Percentiles rank a stretch among this genome's conserved stretches.
These are phyloP conservation scores for Pestalotiopsis sp. DNA, from an alignment of 2,329 filamentous ascomycete species.

Conservation along the genomic window DNA sequence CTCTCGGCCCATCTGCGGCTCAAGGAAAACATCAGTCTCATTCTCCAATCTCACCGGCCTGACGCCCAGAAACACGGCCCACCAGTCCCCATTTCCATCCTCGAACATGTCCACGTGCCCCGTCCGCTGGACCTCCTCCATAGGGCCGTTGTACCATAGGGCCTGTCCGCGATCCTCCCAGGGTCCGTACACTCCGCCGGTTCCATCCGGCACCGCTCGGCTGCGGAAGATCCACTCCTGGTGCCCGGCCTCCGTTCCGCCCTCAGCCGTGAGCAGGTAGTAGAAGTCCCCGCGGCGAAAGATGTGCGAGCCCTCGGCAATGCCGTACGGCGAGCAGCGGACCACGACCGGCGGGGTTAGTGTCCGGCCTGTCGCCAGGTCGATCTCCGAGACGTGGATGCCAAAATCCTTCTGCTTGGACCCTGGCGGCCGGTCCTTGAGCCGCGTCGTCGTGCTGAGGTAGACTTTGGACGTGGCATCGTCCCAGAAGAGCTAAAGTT, in stretches of 20 bases:
- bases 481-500: constrained; percentile 44
- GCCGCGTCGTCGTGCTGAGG: constrained; percentile 42
- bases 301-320: constrained; percentile 44
- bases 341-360: constrained; percentile 35
- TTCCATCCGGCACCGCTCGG: constrained; percentile 14
- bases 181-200: constrained; percentile 40
- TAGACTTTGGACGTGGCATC: constrained; percentile 47
- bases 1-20: constrained; percentile 47
- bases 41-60: constrained; percentile 32
- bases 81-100: constrained; percentile 44
- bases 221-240: constrained; percentile 53
- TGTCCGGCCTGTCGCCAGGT: constrained; percentile 40
- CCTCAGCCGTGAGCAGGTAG: constrained; percentile 41
- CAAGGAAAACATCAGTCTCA: constrained; percentile 26
- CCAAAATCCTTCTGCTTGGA: constrained; percentile 51
- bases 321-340: constrained; percentile 36
- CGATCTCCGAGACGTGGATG: constrained; percentile 46
- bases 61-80: constrained; percentile 47
- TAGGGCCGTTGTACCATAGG: constrained; percentile 44
- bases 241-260: constrained; percentile 48
- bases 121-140: constrained; percentile 50
- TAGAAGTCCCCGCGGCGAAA: constrained; percentile 34
- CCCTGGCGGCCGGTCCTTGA: constrained; percentile 34
- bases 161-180: constrained; percentile 48
- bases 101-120: constrained; percentile 51